Evolutionary conservation across 495 filamentous ascomycete species (phyloP), one percentile per base, ranked within the genome.

Genomic region (Aspergillus egyptiacus): DNA sequence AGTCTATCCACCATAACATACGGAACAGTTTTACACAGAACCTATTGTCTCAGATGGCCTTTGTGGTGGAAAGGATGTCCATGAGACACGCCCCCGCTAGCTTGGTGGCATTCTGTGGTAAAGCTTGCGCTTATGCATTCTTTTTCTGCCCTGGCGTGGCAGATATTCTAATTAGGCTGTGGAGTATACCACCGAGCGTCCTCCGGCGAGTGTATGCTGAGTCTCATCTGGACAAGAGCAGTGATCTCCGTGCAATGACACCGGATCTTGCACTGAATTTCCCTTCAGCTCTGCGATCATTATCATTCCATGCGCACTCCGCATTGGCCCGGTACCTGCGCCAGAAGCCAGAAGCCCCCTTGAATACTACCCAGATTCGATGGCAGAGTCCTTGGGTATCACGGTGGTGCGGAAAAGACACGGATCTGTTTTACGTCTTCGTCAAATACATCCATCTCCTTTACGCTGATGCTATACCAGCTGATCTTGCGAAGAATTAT

Each of bases 1-100:
- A 96, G 57, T 95, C 91, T 5, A 85, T 95, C 11, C 84, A 89
- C 57, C 91, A 97, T 62, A 97, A 97, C 64, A 83, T 95, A n/a
- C 81, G 86, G 43, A 91, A 87, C 59, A 85, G 90, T 57, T 97
- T 95, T 59, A 80, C 84, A 10, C 81, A 89, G 55, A 96, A 95
- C 57, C 68, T 98, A 9, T 69, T 91, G 25, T 79, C 86, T 25
- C 93, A 96, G 56, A 88, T 96, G 82, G 73, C 80, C 8, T 84
- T 94, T 49, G 87, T 93, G 25, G 86, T 96, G 5, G 90, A 96
- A 49, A 89, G 89, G 59, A 87, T 97, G 86, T 91, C 87, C 6
- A 71, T 89, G 55, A 80, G 88, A 57, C 84, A 87, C 59, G 87
- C 89, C n/a, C 87, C 93, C n/a, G 81, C 87, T 30, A 94, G 87